Evolutionary conservation across 306 rosid species (phyloP), one percentile per base, ranked within the genome.

Genomic region (Psophocarpus tetragonolobus): DNA sequence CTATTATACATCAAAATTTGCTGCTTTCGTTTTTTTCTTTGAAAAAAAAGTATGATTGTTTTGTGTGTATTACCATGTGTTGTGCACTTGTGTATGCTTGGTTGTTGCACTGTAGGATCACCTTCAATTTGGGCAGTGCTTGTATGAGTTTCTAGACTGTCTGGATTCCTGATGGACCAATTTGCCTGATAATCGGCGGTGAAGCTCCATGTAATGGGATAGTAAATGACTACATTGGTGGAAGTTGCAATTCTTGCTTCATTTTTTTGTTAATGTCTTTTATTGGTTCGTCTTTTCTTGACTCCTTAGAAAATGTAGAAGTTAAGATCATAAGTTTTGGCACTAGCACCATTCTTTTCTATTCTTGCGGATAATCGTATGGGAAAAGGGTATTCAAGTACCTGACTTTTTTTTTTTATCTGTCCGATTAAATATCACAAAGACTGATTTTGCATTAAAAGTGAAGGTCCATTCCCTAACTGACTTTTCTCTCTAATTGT

Each of bases 101-200:
- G 42, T 71, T 73, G 42, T 44, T 70, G 85, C 30, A 69, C n/a
- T 85, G 84, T 85, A 90, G 97, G 94, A 92, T 71, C 97, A 85
- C 81, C 85, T 90, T 17, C 87, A 71, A 54, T 94, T 94, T 78
- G 38, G 12, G 80, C 98, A 92, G 80, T 95, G 98, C 6, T 94
- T 92, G 83, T 94, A 89, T 35, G 98, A 94, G 78, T 92, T 83
- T 77, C 88, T 85, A 11, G 98, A 94, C 84, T 68, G 84, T 92
- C 79, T 84, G 97, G 44, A 75, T 81, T 36, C 89, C 98, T 2
- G 89, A 88, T 74, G 97, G 98, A n/a, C 97, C 97, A 0, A 83
- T 94, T 60, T 94, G 92, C 60, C 77, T 94, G 60, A 84, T 68
- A 56, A 90, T 94, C 10, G 84, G 98, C 20, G 98, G 98, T 18